Evolutionary conservation across 495 filamentous ascomycete species (phyloP).

Genomic region (Hypoxylon fuscum): DNA sequence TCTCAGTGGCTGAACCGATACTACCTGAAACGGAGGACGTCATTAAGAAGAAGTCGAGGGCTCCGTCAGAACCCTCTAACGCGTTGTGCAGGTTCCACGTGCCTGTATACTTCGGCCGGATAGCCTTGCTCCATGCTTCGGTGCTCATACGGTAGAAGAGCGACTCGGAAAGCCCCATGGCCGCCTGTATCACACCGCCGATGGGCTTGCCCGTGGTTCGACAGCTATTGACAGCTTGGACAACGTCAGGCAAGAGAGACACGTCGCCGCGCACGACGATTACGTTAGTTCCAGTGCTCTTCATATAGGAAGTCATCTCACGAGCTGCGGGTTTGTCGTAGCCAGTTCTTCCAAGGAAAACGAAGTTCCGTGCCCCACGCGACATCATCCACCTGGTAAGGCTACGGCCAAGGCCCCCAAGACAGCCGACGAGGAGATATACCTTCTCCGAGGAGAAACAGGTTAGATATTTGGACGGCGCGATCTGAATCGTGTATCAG

Average conservation of each 20-base stretch:
- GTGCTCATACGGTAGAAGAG: constrained; percentile 51
- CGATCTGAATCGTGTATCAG: not conserved
- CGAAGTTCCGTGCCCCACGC: constrained; percentile 56
- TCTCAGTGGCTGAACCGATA: constrained; percentile 43
- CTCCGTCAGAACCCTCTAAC: constrained; percentile 30
- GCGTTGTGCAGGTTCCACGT: constrained; percentile 43
- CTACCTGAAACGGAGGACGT: constrained; percentile 43
- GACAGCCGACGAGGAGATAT: constrained; percentile 60
- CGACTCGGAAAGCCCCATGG: constrained; percentile 54
- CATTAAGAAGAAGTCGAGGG: constrained; percentile 48
- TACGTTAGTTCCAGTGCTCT: constrained; percentile 16
- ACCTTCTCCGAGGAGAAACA: constrained; percentile 38
- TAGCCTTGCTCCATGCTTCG: constrained; percentile 44
- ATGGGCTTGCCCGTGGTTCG: constrained; percentile 19
- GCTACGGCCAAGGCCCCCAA: constrained; percentile 62
- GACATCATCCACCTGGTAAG: constrained; percentile 55
- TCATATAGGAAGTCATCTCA: constrained; percentile 41
- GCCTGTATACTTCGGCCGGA: constrained; percentile 53
- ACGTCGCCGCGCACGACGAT: constrained; percentile 36
- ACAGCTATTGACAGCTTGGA: constrained; percentile 12
- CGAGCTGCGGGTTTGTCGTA: constrained; percentile 9
- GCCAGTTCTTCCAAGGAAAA: constrained; percentile 58
- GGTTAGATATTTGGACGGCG: constrained; percentile 1
- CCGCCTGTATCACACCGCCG: constrained; percentile 41
- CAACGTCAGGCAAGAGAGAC: constrained; percentile 22